These are phyloP conservation scores for Mycena latifolia DNA, from an alignment of 768 basidiomycete species.

Conservation along the genomic window DNA sequence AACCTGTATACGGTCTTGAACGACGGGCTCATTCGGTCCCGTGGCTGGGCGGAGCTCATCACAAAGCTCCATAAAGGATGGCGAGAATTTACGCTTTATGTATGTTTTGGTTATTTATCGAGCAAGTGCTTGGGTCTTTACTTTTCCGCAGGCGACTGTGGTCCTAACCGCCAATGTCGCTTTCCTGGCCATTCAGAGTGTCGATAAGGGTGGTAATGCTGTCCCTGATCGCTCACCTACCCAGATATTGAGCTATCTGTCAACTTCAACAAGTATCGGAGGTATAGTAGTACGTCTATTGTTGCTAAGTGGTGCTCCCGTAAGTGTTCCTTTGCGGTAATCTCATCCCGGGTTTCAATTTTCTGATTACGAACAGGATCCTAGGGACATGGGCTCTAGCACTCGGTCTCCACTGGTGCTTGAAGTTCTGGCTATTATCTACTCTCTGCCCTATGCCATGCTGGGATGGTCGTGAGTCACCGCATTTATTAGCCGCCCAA, in stretches of 20 bases:
- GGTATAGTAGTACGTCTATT: conserved; percentile 58
- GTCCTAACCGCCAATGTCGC: conserved; percentile 73
- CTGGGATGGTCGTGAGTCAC: conserved; percentile 67
- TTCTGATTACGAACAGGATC: no score
- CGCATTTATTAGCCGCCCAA: no score
- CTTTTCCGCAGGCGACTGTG: conserved; percentile 61
- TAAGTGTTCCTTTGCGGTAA: no score
- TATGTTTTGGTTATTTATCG: conserved; percentile 41
- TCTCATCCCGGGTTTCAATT: no score
- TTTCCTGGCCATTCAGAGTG: conserved; percentile 66
- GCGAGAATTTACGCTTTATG: conserved; percentile 66
- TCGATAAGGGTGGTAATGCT: conserved; percentile 41
- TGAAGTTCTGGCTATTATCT: conserved; percentile 65
- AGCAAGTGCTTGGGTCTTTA: neutral
- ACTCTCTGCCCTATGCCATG: conserved; percentile 67
- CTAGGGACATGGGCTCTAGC: no score
- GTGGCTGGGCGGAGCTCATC: conserved; percentile 60
- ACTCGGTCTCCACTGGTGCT: conserved; percentile 48
- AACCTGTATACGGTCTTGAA: conserved; percentile 62
- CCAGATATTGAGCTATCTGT: conserved; percentile 64
- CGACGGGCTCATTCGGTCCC: conserved; percentile 56
- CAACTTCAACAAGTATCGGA: conserved; percentile 61
- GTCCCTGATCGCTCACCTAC: conserved; percentile 48
- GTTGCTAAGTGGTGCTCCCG: no score
- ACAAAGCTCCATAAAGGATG: conserved; percentile 60